phyloP scores from a whole-genome alignment of 495 filamentous ascomycete species.

The Endocarpon pusillum region DNA sequence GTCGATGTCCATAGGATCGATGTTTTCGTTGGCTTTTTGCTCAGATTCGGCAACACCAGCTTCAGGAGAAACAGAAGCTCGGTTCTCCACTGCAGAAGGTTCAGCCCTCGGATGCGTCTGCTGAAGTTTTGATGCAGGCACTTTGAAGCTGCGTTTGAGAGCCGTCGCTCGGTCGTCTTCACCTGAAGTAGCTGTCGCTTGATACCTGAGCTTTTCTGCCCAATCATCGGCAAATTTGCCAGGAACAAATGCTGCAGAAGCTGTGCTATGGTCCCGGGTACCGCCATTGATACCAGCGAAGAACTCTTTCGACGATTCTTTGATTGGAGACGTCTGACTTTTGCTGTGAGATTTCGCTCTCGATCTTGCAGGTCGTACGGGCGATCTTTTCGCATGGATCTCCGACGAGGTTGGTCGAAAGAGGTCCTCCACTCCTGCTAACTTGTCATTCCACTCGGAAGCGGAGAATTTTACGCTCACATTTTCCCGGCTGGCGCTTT shows the following conservation, averaged over 20 bases:
- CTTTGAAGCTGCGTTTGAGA: no score
- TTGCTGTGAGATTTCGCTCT: constrained; percentile 19
- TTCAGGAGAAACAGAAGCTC: no score
- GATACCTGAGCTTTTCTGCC: constrained; percentile 42
- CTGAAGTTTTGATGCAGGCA: constrained; percentile 19
- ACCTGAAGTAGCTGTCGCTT: no score
- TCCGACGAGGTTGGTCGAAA: constrained; percentile 21
- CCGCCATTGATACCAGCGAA: no score
- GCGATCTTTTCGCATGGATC: no score
- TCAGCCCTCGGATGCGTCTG: constrained; percentile 3
- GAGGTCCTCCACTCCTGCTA: constrained; percentile 31
- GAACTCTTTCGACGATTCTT: constrained; percentile 5
- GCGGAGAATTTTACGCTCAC: constrained; percentile 61
- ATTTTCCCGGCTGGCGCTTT: no score
- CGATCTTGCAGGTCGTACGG: constrained; percentile 8
- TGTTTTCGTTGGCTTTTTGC: no score
- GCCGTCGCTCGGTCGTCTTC: constrained; percentile 15
- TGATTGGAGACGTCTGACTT: constrained; percentile 18
- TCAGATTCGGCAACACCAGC: no score
- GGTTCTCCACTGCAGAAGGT: constrained; percentile 3
- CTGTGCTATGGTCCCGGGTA: no score
- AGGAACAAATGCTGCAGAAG: constrained; percentile 14
- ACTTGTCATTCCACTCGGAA: constrained; percentile 38
- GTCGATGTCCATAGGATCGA: no score
- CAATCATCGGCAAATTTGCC: constrained; percentile 50